Conservation (phyloP, 352 stramenopile species). For the Globisporangium spinosum region DNA sequence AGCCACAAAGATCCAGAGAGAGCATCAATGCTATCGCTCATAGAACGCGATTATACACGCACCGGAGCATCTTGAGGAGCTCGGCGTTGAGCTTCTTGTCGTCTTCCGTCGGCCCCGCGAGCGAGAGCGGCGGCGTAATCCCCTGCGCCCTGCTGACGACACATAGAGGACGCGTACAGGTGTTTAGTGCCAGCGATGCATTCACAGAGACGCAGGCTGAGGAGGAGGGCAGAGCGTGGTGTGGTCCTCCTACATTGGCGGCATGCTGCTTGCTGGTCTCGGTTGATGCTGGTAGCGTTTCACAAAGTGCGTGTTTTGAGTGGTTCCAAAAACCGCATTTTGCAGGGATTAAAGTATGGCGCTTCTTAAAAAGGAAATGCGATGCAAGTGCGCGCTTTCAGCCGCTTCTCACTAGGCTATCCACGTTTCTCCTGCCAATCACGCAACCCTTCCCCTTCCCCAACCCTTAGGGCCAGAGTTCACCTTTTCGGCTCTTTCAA, state of each 20-base stretch:
- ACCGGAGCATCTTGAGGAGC: conserved; percentile 64
- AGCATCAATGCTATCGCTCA: not conserved
- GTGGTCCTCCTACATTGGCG: conserved; percentile 1
- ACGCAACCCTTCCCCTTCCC: no score
- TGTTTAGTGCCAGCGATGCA: not conserved
- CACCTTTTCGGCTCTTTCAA: no score
- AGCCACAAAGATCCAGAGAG: not conserved
- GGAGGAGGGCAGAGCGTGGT: not conserved
- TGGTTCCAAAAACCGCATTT: not conserved
- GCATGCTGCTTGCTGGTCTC: not conserved
- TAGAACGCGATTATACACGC: not conserved
- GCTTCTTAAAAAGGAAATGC: not conserved
- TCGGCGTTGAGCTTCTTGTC: conserved; percentile 65
- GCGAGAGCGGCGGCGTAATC: conserved; percentile 59
- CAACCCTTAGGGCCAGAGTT: no score
- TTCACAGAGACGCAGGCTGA: not conserved
- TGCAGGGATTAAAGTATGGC: not conserved
- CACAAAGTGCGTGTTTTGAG: not conserved
- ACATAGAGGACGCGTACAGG: not conserved
- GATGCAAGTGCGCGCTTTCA: not conserved
- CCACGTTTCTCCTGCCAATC: no score
- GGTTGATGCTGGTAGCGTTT: not conserved
- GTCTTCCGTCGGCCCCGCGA: conserved; percentile 56
- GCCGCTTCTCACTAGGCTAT: no score
- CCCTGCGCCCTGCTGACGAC: conserved; percentile 7